Percentiles rank a stretch among this genome's conserved stretches.
Conservation (phyloP, 176 grass and related monocot genomes). For the Juncus inflexus region DNA sequence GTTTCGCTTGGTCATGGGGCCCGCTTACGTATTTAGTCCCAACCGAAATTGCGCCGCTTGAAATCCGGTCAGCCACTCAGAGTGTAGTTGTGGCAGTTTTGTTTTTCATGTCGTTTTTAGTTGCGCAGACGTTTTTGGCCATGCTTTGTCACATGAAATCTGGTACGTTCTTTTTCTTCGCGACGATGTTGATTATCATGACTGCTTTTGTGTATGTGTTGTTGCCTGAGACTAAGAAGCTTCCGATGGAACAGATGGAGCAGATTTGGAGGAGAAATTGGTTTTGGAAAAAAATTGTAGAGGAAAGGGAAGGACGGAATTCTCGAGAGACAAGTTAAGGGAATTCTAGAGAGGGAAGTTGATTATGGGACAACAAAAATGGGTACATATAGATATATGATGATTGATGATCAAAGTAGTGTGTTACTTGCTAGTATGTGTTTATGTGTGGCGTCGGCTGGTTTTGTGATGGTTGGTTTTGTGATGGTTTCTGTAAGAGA, state of each 20-base stretch:
- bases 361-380: conserved; percentile 53
- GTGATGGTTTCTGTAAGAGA: not conserved
- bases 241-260: conserved; percentile 79
- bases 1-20: conserved; percentile 78
- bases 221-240: conserved; percentile 66
- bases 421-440: not conserved
- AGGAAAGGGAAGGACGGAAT: conserved; percentile 25
- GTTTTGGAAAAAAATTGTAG: conserved; percentile 62
- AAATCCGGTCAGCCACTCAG: conserved; percentile 70
- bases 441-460: not conserved
- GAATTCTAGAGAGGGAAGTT: conserved; percentile 62
- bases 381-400: conserved; percentile 52
- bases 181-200: conserved; percentile 50
- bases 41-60: conserved; percentile 57
- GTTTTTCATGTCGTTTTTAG: conserved; percentile 57
- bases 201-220: conserved; percentile 49
- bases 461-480: too few relatives aligned
- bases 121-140: conserved; percentile 51
- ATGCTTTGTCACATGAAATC: conserved; percentile 59
- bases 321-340: conserved; percentile 57
- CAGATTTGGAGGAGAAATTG: conserved; percentile 60
- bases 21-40: conserved; percentile 66
- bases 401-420: conserved; percentile 29
- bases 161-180: conserved; percentile 56
- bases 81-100: conserved; percentile 61